Evolutionary conservation across 176 grass and related monocot species (phyloP).

Genomic region (Triticum urartu): DNA sequence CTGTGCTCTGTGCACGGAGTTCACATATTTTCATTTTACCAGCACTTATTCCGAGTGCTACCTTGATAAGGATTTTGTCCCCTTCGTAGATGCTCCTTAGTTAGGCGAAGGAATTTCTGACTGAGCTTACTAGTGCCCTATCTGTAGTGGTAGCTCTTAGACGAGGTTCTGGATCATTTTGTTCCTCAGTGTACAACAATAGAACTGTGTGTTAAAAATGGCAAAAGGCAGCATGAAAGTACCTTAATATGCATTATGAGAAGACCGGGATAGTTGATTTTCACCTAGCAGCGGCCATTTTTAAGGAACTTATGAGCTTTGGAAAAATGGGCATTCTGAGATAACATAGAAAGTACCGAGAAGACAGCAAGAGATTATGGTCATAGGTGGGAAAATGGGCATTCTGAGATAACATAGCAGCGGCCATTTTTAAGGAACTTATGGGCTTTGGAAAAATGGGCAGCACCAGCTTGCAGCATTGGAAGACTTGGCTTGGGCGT

Average conservation of each 20-base stretch:
- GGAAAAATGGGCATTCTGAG: background rate
- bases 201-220: background rate
- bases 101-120: background rate
- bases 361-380: background rate
- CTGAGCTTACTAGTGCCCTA: background rate
- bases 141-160: background rate
- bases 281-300: background rate
- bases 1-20: background rate
- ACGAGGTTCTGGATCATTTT: background rate
- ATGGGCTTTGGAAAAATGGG: no score
- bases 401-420: no score
- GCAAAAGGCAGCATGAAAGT: background rate
- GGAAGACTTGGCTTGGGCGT: background rate
- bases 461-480: background rate
- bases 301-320: background rate
- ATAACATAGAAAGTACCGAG: background rate
- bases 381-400: background rate
- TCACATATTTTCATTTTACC: background rate
- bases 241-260: background rate
- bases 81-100: background rate
- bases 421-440: no score
- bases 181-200: background rate
- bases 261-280: background rate
- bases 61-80: background rate
- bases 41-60: background rate